These are phyloP conservation scores for Diaporthe citri DNA, from an alignment of 2,329 filamentous ascomycete species.

Conservation along the genomic window DNA sequence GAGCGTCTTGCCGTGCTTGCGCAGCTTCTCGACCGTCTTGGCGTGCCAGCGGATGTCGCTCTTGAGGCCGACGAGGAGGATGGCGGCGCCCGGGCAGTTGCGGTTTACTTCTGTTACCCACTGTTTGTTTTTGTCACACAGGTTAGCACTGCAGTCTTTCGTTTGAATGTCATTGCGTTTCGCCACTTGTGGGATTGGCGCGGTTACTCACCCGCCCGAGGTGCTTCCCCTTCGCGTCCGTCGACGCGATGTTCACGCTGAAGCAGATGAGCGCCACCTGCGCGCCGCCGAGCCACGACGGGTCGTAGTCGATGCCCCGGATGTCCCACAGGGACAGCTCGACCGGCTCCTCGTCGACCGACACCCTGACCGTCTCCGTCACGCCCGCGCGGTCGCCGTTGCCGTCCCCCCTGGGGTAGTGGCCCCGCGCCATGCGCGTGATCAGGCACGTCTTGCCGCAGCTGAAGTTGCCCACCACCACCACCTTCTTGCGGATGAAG, in stretches of 20 bases:
- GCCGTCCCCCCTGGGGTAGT: constrained; percentile 34
- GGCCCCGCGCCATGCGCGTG: constrained; percentile 38
- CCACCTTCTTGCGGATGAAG: constrained; percentile 38
- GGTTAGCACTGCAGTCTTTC: background rate
- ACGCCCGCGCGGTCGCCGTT: constrained; percentile 24
- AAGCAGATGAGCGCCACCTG: constrained; percentile 40
- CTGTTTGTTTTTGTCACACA: background rate
- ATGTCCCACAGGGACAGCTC: constrained; percentile 39
- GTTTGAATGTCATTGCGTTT: too few relatives aligned
- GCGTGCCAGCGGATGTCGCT: constrained; percentile 39
- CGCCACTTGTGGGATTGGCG: too few relatives aligned
- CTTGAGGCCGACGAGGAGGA: constrained; percentile 40
- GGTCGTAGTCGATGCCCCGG: constrained; percentile 40
- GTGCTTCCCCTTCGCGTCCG: constrained; percentile 39
- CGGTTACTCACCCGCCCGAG: constrained; percentile 34
- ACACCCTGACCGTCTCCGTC: constrained; percentile 32
- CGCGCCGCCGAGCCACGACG: constrained; percentile 35
- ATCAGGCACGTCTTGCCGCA: constrained; percentile 40
- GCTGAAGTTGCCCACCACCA: constrained; percentile 40
- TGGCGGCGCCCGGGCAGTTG: constrained; percentile 40
- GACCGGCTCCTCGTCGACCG: constrained; percentile 39
- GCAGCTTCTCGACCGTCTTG: constrained; percentile 38
- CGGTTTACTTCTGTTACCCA: constrained; percentile 40
- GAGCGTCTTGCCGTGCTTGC: constrained; percentile 35
- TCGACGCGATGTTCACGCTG: constrained; percentile 39